Base-by-base conservation (phyloP, 2,329 filamentous ascomycete species). In the Eurotiales sp. region DNA sequence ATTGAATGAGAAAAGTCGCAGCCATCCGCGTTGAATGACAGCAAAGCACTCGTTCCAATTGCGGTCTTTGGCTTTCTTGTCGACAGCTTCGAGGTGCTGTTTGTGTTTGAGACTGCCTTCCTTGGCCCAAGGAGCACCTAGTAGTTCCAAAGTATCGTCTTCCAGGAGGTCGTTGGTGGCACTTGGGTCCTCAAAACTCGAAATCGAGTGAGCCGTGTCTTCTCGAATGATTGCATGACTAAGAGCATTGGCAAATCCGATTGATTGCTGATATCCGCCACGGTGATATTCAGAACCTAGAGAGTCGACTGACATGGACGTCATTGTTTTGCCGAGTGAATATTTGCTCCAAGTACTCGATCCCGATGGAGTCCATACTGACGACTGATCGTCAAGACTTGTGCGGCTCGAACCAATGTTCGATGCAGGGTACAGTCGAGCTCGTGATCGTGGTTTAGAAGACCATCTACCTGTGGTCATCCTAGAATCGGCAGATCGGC, bases 331-430 rank as follows among this genome's bases (percentile, higher is more conserved):
- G 27, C 91, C 90, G 54, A 95, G 79, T 0, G 92, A 97, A 64
- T 93, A 88, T 62, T 89, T 92, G 73, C 91, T 96, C 90, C 91
- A 96, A 0, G 88, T 93, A 57, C 90, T 95, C n/a, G 90, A 95
- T 14, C 78, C 80, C 17, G 89, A 90, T 10, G 93, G 93, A 61
- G 89, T 96, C 89, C 90, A 97, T 42, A 96, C 79, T 2, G 90
- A 95, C 55, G 84, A 88, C 54, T 85, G 83, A 61, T 99, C 93
- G 54, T 99, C 93, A 57, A 99, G 83, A 69, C 92, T 97, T 8
- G 92, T 97, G 46, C 91, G 83, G 64, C 90, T 96, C 0, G 92
- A 96, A 21, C 87, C 90, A 64, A 95, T 83, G 11, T 88, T 90
- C 36, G 87, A 92, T 46, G 83, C 81, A 36, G 86, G 86, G 56